A percentile compares a stretch with the other conserved stretches of the same genome.
These are phyloP conservation scores for Micromonas pusilla DNA, from an alignment of 139 green algal genomes.

Conservation along the genomic window DNA sequence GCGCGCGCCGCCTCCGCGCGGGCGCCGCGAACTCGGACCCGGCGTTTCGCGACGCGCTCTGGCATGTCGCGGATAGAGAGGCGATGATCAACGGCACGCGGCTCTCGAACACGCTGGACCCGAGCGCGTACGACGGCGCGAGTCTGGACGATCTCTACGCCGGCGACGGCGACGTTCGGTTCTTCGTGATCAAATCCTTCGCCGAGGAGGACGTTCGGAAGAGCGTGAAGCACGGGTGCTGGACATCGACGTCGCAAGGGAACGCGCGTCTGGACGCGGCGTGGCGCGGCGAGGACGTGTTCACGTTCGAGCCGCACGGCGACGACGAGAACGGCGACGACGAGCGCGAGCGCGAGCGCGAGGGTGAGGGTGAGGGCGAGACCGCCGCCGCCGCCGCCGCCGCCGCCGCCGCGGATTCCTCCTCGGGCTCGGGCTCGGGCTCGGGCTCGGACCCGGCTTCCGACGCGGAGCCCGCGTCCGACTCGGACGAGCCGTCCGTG, in stretches of 20 bases:
- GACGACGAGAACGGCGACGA: neutral
- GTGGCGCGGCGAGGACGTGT: slow-evolving; percentile 22
- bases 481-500: no score
- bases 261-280: slow-evolving; percentile 36
- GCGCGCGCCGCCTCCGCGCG: no score
- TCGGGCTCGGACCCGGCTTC: no score
- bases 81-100: no score
- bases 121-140: neutral
- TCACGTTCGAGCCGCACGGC: neutral
- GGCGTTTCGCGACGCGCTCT: neutral
- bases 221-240: slow-evolving; percentile 43
- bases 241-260: slow-evolving; percentile 34
- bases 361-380: slow-evolving; percentile 29
- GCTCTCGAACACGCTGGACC: neutral
- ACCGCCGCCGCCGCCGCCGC: no score
- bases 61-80: neutral
- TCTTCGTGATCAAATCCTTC: slow-evolving; percentile 48
- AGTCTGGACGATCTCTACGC: neutral
- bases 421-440: no score
- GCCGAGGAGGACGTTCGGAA: slow-evolving; percentile 46
- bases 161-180: neutral
- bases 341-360: neutral
- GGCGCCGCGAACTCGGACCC: neutral
- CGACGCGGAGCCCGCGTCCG: no score
- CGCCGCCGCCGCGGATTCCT: no score